A percentile compares a stretch with the other conserved stretches of the same genome.
Conservation (phyloP, 352 stramenopile species). For the Pythium phragmiticola region DNA sequence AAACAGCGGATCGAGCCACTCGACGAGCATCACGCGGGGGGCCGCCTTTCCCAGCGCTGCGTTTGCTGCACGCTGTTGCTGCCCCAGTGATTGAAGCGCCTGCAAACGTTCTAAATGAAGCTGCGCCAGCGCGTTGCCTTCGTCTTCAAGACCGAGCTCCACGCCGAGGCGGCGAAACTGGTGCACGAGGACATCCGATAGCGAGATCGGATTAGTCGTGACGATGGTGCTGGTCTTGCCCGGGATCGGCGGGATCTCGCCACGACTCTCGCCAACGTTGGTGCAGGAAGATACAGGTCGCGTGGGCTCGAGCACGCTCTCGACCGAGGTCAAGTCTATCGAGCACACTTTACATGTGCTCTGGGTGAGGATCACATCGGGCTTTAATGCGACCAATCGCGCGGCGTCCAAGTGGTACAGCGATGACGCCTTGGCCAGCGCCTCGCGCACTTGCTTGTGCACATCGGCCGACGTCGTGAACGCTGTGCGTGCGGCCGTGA, state of each 20-base stretch:
- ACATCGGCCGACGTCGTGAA: conserved; percentile 67
- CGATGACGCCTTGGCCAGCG: conserved; percentile 46
- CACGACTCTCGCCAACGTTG: conserved; percentile 4
- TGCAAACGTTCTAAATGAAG: conserved; percentile 32
- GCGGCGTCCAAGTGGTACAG: conserved; percentile 61
- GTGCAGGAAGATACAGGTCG: not conserved
- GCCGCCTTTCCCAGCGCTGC: conserved; percentile 6
- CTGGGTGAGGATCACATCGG: conserved; percentile 74
- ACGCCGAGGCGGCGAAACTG: conserved; percentile 54
- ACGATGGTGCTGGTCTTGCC: conserved; percentile 40
- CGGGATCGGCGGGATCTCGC: conserved; percentile 17
- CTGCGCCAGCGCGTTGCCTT: conserved; percentile 38
- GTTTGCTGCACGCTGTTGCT: conserved; percentile 15
- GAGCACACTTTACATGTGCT: conserved; percentile 73
- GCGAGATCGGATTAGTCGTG: conserved; percentile 45
- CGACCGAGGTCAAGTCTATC: conserved; percentile 60
- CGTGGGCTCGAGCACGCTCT: conserved; percentile 25
- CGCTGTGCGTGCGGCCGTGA: conserved; percentile 56
- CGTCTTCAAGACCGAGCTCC: conserved; percentile 40
- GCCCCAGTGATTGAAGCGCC: conserved; percentile 26
- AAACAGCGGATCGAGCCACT: conserved; percentile 76
- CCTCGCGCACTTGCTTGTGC: conserved; percentile 59
- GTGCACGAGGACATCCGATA: conserved; percentile 43
- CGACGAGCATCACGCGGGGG: conserved; percentile 51
- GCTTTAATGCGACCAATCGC: conserved; percentile 36